Percentiles rank a stretch among this genome's conserved stretches.
These are phyloP conservation scores for Penicillium fimorum DNA, from an alignment of 495 filamentous ascomycete genomes.

Conservation along the genomic window DNA sequence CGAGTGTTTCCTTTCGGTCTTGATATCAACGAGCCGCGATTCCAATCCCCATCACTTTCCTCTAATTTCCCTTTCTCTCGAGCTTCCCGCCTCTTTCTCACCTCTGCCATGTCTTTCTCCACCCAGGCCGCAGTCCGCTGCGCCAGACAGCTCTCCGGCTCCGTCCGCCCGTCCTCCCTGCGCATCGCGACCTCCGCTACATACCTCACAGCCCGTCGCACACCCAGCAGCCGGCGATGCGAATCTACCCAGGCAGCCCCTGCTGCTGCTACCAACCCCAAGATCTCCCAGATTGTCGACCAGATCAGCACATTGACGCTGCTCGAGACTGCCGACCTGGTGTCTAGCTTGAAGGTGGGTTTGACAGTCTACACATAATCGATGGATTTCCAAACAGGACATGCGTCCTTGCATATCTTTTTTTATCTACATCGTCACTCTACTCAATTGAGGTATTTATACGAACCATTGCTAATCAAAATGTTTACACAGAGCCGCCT, in stretches of 20 bases:
- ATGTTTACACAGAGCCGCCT: constrained; percentile 68
- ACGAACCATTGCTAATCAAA: constrained; percentile 7
- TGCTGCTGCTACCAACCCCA: constrained; percentile 65
- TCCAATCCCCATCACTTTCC: constrained; percentile 13
- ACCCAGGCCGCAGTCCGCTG: constrained; percentile 45
- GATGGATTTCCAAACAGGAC: constrained; percentile 10
- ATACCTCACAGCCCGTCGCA: constrained; percentile 45
- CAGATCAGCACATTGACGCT: constrained; percentile 97
- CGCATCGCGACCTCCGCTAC: constrained; percentile 43
- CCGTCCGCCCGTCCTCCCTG: constrained; percentile 46
- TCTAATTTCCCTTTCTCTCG: constrained; percentile 15
- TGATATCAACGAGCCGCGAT: constrained; percentile 15
- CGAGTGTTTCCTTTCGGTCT: constrained; percentile 26
- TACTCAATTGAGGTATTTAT: neutral
- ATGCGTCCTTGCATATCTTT: constrained; percentile 5
- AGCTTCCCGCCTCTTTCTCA: constrained; percentile 6
- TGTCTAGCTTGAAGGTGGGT: constrained; percentile 83
- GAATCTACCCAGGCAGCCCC: constrained; percentile 57
- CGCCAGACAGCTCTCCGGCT: constrained; percentile 47
- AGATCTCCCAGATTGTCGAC: constrained; percentile 90
- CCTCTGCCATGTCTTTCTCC: constrained; percentile 43
- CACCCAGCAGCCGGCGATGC: constrained; percentile 43
- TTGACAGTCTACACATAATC: neutral
- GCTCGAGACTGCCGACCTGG: constrained; percentile 93
- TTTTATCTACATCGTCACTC: neutral